phyloP scores from a whole-genome alignment of 768 basidiomycete species.

The Podaxis carcinomalis region DNA sequence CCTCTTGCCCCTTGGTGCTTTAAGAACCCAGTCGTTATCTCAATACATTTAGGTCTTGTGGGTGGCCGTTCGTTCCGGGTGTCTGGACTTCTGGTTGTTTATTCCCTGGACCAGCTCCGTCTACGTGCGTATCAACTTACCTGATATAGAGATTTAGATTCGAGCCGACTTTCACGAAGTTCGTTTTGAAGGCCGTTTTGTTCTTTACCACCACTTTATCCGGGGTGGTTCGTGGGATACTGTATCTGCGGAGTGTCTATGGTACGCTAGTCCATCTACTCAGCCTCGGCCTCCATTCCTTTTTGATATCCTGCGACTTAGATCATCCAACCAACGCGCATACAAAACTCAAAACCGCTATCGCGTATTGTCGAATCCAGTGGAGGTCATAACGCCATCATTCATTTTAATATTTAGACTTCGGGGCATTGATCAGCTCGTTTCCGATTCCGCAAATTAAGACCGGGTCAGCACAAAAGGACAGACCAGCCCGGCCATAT shows the following conservation, averaged over 20 bases:
- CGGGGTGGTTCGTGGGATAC: background rate
- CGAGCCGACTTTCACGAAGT: background rate
- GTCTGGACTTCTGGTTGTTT: background rate
- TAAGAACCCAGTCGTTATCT: background rate
- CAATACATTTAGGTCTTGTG: background rate
- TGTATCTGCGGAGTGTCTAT: background rate
- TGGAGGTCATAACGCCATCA: background rate
- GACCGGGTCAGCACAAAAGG: background rate
- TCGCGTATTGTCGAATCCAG: background rate
- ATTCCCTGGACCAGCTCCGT: background rate
- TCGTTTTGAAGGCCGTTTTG: background rate
- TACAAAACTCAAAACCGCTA: background rate
- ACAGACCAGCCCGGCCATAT: background rate
- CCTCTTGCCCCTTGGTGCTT: background rate
- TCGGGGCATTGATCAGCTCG: background rate
- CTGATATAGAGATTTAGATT: background rate
- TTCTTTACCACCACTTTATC: background rate
- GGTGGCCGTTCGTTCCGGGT: background rate
- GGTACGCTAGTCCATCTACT: background rate
- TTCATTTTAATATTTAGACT: background rate
- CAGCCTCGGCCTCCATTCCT: background rate
- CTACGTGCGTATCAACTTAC: conserved; percentile 2
- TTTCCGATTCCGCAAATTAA: background rate
- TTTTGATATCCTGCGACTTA: background rate
- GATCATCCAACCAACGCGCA: background rate